These are phyloP conservation scores for Blumeria hordei DNA, from an alignment of 2,329 filamentous ascomycete species.

Conservation along the genomic window DNA sequence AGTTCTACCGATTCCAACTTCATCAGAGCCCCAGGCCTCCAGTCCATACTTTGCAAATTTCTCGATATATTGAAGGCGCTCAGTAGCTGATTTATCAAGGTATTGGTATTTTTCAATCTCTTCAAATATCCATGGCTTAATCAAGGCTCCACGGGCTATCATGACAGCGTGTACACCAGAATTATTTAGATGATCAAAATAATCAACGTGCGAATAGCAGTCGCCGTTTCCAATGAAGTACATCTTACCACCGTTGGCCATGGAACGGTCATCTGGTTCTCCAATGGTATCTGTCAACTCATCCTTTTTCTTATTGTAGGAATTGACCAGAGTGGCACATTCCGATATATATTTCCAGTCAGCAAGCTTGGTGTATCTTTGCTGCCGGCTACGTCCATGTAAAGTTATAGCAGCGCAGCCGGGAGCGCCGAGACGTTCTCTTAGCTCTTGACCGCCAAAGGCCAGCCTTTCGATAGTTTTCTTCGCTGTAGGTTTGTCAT, in stretches of 20 bases:
- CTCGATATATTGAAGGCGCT: constrained; percentile 67
- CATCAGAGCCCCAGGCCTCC: constrained; percentile 87
- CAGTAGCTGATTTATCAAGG: constrained; percentile 75
- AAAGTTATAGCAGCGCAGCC: constrained; percentile 90
- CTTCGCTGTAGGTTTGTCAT: constrained; percentile 52
- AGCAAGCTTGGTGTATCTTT: constrained; percentile 77
- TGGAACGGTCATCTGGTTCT: constrained; percentile 52
- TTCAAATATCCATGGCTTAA: constrained; percentile 97
- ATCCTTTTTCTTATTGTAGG: constrained; percentile 46
- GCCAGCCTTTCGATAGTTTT: constrained; percentile 66
- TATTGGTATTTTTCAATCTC: constrained; percentile 85
- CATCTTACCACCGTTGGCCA: constrained; percentile 45
- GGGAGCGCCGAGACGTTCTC: constrained; percentile 44
- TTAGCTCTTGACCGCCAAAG: constrained; percentile 51
- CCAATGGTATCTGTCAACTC: constrained; percentile 47
- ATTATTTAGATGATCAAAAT: constrained; percentile 52
- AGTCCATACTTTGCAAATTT: constrained; percentile 78
- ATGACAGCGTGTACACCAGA: constrained; percentile 80
- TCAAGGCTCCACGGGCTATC: constrained; percentile 83
- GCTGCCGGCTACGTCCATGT: constrained; percentile 79
- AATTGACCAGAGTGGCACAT: constrained; percentile 62
- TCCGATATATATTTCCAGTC: constrained; percentile 91
- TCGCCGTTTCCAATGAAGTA: constrained; percentile 96
- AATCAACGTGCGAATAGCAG: constrained; percentile 81
- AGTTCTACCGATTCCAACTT: constrained; percentile 77